These are phyloP conservation scores for Chrysosporium keratinophilum DNA, from an alignment of 2,329 filamentous ascomycete species.

Conservation along the genomic window DNA sequence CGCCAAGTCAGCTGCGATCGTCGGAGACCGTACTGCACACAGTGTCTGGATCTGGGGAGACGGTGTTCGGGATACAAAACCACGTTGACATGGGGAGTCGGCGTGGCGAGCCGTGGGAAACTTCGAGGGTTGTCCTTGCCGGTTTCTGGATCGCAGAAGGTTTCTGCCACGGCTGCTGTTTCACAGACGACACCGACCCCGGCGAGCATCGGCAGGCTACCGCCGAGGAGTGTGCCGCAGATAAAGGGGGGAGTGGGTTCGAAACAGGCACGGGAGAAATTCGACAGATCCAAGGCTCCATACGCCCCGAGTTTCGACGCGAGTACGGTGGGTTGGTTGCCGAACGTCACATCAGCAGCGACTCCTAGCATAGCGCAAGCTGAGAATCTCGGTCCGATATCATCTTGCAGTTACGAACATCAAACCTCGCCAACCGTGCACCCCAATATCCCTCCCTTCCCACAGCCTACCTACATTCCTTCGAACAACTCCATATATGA, in stretches of 20 bases:
- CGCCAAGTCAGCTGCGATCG: constrained; percentile 78
- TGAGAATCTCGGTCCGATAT: neutral
- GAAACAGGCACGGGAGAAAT: neutral
- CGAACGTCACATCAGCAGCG: neutral
- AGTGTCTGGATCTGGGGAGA: constrained; percentile 81
- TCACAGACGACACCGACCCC: constrained; percentile 13
- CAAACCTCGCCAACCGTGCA: neutral
- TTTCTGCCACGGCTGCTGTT: constrained; percentile 22
- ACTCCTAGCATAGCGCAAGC: neutral
- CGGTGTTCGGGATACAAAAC: constrained; percentile 96
- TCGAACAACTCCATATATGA: neutral
- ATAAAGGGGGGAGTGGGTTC: neutral
- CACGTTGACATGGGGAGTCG: constrained; percentile 90
- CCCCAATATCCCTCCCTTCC: neutral
- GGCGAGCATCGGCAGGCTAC: neutral
- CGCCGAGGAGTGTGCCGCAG: constrained; percentile 5
- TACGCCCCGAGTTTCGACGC: neutral
- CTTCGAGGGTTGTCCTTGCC: constrained; percentile 75
- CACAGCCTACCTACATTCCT: neutral
- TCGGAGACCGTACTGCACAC: constrained; percentile 84
- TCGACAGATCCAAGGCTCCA: neutral
- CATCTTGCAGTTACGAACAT: neutral
- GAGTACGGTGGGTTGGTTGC: neutral
- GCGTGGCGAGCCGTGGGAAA: constrained; percentile 90
- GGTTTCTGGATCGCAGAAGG: constrained; percentile 40